Evolutionary conservation across 257 asterid genomes (phyloP).

Genomic region (Ligustrum vulgare): DNA sequence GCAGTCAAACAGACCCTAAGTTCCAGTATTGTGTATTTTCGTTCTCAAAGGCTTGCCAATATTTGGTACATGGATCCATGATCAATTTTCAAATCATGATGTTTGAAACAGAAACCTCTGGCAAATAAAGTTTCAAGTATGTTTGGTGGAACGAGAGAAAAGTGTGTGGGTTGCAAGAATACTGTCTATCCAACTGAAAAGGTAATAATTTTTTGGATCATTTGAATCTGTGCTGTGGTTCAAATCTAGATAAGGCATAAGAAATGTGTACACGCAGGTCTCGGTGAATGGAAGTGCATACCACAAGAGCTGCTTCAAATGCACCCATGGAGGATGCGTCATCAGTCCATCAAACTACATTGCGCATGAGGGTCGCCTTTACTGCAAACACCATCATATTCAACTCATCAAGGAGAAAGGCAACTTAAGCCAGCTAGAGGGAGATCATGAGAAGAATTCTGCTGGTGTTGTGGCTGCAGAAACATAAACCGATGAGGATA

Average conservation of each 20-base stretch:
- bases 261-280: constrained; percentile 46
- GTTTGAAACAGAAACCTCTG: constrained; percentile 55
- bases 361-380: constrained; percentile 89
- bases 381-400: constrained; percentile 96
- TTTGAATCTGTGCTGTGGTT: background rate
- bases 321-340: constrained; percentile 93
- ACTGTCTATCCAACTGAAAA: constrained; percentile 91
- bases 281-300: constrained; percentile 81
- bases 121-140: constrained; percentile 71
- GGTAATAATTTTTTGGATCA: constrained; percentile 38
- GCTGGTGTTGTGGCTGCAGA: constrained; percentile 35
- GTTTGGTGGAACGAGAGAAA: constrained; percentile 86
- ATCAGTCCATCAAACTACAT: constrained; percentile 95
- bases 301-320: constrained; percentile 91
- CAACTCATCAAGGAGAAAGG: constrained; percentile 99
- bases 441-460: constrained; percentile 48
- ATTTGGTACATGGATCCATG: background rate
- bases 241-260: background rate
- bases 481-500: constrained; percentile 18
- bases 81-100: background rate
- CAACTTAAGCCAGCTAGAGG: constrained; percentile 95
- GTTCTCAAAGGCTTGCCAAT: background rate
- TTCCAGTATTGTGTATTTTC: background rate
- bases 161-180: constrained; percentile 73
- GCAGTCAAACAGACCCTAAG: too few species aligned